Percentiles rank a stretch among this genome's conserved stretches.
Conservation (phyloP, 202 grass and related monocot genomes). For the Dendrocalamus latiflorus region DNA sequence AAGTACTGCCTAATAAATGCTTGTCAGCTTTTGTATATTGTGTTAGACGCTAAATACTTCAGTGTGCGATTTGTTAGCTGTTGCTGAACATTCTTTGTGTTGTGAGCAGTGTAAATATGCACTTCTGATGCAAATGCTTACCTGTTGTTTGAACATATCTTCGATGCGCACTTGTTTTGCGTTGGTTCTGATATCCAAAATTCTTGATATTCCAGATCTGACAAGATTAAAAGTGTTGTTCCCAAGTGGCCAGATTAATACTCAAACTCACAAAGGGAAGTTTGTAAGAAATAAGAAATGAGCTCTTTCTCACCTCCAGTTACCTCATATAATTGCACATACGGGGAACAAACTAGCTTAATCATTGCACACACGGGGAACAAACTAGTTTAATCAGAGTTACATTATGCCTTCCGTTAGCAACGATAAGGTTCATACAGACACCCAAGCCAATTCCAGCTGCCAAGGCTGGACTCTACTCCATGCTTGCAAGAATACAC, state of each 20-base stretch:
- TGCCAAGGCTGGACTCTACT: not conserved
- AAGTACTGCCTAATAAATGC: slow-evolving; percentile 42
- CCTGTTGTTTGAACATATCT: slow-evolving; percentile 13
- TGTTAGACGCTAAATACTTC: slow-evolving; percentile 25
- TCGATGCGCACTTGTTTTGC: not conserved
- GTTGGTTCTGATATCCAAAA: not conserved
- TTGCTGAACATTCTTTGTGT: slow-evolving; percentile 40
- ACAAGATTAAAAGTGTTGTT: not conserved
- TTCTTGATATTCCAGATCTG: not conserved
- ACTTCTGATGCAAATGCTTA: slow-evolving; percentile 26
- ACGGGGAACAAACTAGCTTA: not conserved
- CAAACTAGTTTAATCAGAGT: not conserved
- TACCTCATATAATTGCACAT: slow-evolving; percentile 11
- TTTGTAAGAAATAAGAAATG: not conserved
- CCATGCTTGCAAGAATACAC: not conserved
- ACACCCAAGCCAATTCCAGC: not conserved
- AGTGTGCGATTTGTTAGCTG: slow-evolving; percentile 15
- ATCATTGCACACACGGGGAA: not conserved
- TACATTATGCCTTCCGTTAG: not conserved
- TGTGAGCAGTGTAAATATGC: slow-evolving; percentile 43
- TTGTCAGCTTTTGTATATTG: slow-evolving; percentile 31
- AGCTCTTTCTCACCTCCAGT: not conserved
- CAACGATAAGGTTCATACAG: not conserved
- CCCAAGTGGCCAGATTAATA: not conserved
- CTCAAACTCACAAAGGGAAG: not conserved